These are phyloP conservation scores for Exophiala lecanii-corni DNA, from an alignment of 2,329 filamentous ascomycete genomes.

Conservation along the genomic window DNA sequence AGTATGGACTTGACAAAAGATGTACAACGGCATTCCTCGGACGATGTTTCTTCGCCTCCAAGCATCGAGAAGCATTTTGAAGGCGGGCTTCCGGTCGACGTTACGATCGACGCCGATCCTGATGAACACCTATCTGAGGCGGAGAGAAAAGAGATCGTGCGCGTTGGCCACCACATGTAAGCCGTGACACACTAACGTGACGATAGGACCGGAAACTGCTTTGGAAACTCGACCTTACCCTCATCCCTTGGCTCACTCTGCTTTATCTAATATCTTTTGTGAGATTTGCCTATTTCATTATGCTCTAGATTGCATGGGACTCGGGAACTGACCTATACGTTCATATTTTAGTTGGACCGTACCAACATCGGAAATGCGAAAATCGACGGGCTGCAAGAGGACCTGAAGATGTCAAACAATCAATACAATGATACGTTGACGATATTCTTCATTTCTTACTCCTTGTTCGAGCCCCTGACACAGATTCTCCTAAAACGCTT, in stretches of 20 bases:
- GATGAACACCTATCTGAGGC: conserved; percentile 62
- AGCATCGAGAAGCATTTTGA: conserved; percentile 17
- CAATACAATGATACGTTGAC: conserved; percentile 69
- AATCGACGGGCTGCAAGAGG: conserved; percentile 51
- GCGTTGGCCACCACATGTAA: conserved; percentile 22
- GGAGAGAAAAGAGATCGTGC: conserved; percentile 58
- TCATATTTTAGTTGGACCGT: conserved; percentile 22
- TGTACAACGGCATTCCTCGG: background rate
- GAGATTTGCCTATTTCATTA: background rate
- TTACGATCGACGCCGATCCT: conserved; percentile 42
- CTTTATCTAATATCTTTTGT: conserved; percentile 38
- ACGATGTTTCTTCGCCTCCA: conserved; percentile 4
- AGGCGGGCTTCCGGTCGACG: conserved; percentile 10
- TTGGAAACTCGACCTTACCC: conserved; percentile 42
- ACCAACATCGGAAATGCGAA: conserved; percentile 76
- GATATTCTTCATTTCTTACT: conserved; percentile 85
- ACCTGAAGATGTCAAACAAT: conserved; percentile 57
- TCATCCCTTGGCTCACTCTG: conserved; percentile 45
- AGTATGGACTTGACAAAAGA: background rate
- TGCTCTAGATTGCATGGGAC: background rate
- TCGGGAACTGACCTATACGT: no score
- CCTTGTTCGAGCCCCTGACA: conserved; percentile 67
- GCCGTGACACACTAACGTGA: conserved; percentile 1
- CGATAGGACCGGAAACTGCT: conserved; percentile 40
- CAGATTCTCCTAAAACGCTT: conserved; percentile 75